Evolutionary conservation across 192 early-diverging fungal genomes (phyloP), one percentile per base, ranked within the genome.

Genomic region (Entomortierella parvispora): DNA sequence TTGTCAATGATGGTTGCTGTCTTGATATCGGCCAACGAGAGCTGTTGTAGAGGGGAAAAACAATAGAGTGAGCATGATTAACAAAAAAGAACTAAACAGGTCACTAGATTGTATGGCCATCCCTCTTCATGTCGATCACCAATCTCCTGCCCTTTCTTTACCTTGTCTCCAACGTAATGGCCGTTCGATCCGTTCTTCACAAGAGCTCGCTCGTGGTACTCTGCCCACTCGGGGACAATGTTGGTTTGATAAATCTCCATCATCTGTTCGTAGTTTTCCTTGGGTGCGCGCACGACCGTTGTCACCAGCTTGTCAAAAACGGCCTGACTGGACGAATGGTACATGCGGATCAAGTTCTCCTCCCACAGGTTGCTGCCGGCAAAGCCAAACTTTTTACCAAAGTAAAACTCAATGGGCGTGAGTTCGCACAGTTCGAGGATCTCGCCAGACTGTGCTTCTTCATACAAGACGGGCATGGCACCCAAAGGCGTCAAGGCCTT

Each of bases 391-490:
- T 80, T 84, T 37, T 48, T 26, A 11, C 79, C 84, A 0, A 87
- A 62, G 42, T 82, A 85, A n/a, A 66, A 72, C 47, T 84, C 84
- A 31, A 87, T 84, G 3, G 77, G 79, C 1, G 32, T 25, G 3
- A 83, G 71, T 10, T 88, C 83, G 40, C 76, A 58, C 0, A 88
- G 66, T 15, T 74, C 65, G 54, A 83, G 81, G 33, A 65, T 70
- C 20, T 63, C 59, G 6, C 71, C 60, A 3, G 71, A 57, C 17
- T 57, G 18, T 17, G 40, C 46, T 8, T 55, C 74, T 40, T 84
- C 82, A 17, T 82, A 67, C 4, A 88, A 64, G 10, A 84, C 80
- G 2, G 86, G 86, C 15, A 88, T 62, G 58, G 69, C 48, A 15
- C 86, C 84, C 3, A 81, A 55, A 10, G 84, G 86, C 23, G 82